Percentiles rank a stretch among this genome's conserved stretches.
Conservation (phyloP, 2,329 filamentous ascomycete species). For the Trichoderma semiorbis region DNA sequence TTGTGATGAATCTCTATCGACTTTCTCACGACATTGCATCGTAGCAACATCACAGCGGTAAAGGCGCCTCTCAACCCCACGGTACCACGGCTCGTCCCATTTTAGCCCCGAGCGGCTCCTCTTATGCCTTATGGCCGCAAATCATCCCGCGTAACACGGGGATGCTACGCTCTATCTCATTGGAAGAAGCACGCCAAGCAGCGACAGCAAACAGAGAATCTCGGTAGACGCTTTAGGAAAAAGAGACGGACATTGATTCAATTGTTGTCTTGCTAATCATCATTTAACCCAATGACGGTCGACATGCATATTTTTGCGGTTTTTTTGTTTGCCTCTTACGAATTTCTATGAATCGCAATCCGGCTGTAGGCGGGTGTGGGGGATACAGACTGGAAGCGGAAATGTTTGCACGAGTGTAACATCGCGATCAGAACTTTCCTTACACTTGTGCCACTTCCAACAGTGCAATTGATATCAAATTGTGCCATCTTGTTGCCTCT, state of each 20-base stretch:
- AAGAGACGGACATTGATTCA: not conserved
- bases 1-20: not conserved
- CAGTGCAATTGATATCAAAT: not conserved
- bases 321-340: not conserved
- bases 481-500: not conserved
- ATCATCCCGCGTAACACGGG: slow-evolving; percentile 2
- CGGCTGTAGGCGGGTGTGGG: not conserved
- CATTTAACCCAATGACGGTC: not conserved
- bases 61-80: not conserved
- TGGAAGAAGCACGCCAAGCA: not conserved
- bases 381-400: not conserved
- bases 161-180: slow-evolving; percentile 3
- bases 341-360: not conserved
- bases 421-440: not conserved
- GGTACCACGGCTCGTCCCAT: slow-evolving; percentile 8
- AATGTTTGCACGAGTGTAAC: not conserved
- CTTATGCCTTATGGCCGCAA: not conserved
- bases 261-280: not conserved
- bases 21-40: not conserved
- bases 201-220: not conserved
- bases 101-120: not conserved
- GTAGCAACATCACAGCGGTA: not conserved
- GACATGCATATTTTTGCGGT: not conserved
- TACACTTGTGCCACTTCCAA: not conserved
- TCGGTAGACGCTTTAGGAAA: slow-evolving; percentile 12